Base-by-base conservation (phyloP, 768 basidiomycete species). In the Boletus coccyginus region DNA sequence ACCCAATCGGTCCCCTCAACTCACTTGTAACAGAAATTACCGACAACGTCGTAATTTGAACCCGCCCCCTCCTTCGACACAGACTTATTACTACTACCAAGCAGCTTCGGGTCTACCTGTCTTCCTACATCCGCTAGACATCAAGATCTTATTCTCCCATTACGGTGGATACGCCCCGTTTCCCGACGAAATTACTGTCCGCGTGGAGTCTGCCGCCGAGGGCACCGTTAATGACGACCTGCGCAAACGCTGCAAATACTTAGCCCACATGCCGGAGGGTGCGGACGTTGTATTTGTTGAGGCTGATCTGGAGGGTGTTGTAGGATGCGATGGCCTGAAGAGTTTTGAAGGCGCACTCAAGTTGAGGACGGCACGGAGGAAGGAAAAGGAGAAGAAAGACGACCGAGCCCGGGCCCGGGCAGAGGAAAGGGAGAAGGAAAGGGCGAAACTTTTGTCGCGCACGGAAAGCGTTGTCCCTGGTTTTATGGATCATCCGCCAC, bases 41-140 rank as follows among this genome's bases (percentile, higher is more conserved):
- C 81, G 81, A 54, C 85, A 85, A 51, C 84, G 90, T 31, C 82
- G 84, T 55, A 94, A 94, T 67, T 71, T 94, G 61, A 94, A 93
- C 64, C 90, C 91, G 1, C 90, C 90, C 3, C 90, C 92, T 3
- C 90, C 88, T 17, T 90, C 90, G 17, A 89, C 90, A 16, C 88
- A 92, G 11, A 88, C 92, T 10, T 99, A 96, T 74, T 94, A 90
- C 69, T 99, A 90, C 73, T 99, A 98, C 70, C 97, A 98, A 70
- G 90, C 94, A 17, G 85, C 92, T 0, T 90, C 92, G 2, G 97
- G 97, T 13, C 78, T 90, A 54, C 90, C 93, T 11, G 80, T 97
- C 62, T 99, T 91, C 78, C 83, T 99, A 12, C 94, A 97, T 66
- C 96, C 96, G 3, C 81, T 99, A 32, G 96, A 99, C 69, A 98